Evolutionary conservation across 2,329 filamentous ascomycete genomes (phyloP), one percentile per base, ranked within the genome.

Genomic region (Penicillium vulpinum): DNA sequence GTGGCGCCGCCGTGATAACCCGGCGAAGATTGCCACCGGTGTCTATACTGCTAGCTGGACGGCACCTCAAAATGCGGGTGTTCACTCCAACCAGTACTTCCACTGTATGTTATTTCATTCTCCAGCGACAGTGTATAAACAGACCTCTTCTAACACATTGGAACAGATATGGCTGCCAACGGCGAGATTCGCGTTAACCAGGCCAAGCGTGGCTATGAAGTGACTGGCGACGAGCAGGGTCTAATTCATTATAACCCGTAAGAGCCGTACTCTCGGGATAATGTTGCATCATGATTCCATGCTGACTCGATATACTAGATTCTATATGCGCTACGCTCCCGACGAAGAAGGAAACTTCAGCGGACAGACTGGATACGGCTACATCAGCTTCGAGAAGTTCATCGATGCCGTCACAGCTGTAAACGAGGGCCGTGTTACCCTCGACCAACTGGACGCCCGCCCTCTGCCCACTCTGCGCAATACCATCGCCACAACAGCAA

Each of bases 31-130:
- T 54, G 93, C 90, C 11, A 94, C 92, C 1, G 92, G 87, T 54
- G 91, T 97, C 8, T 97, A 96, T 77, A 97, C 93, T 13, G 90
- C 92, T 11, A 93, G 89, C 39, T 97, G 92, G 92, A 96, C 92
- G 1, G 93, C 93, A 7, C 92, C 93, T 13, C 90, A 95, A 73
- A 90, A 88, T 69, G 92, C 92, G 0, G 92, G 93, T 48, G 92
- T 97, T n/a, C 93, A 97, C 78, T 93, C 89, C 2, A 96, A 96
- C 75, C 92, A 97, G 78, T 94, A 96, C 78, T 97, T 97, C 81
- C 92, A 97, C 77, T 96, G 76, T 78, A 70, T 29, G 74, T 65
- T 28, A 40, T 22, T 26, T 16, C 5, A 26, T 35, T 44, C 8
- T 28, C 35, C 2, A 43, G 21, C 4, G n/a, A 1, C 36, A 36